phyloP scores from a whole-genome alignment of 345 rosid species.

The Hevea brasiliensis region DNA sequence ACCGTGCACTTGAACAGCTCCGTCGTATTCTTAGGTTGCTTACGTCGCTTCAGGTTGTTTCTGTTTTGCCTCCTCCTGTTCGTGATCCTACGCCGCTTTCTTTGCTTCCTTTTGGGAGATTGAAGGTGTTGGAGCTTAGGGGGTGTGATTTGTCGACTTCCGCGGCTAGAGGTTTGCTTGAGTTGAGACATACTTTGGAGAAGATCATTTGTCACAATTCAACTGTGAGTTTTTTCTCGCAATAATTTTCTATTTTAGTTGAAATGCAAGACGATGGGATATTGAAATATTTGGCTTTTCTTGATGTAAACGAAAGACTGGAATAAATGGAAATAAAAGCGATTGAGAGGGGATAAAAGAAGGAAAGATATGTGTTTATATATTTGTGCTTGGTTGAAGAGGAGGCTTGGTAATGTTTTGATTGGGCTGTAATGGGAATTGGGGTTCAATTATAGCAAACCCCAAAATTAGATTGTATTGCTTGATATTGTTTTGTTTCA shows the following conservation, averaged over 20 bases:
- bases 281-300: not conserved
- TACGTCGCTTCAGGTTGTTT: constrained; percentile 79
- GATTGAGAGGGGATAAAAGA: not conserved
- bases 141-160: constrained; percentile 94
- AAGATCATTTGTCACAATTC: constrained; percentile 93
- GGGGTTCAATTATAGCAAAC: not conserved
- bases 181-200: constrained; percentile 83
- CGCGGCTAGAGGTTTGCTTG: constrained; percentile 86
- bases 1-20: constrained; percentile 94
- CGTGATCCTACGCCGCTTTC: constrained; percentile 93
- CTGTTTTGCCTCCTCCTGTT: constrained; percentile 65
- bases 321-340: not conserved
- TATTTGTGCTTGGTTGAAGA: too few species aligned
- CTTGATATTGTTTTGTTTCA: not conserved
- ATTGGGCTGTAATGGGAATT: not conserved
- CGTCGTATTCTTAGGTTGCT: constrained; percentile 80
- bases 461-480: not conserved
- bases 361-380: too few species aligned
- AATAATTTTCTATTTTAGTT: not conserved
- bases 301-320: not conserved
- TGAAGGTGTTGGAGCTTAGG: constrained; percentile 79
- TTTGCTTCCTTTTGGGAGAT: constrained; percentile 72
- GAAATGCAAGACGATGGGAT: not conserved
- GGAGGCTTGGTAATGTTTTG: not conserved
- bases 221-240: constrained; percentile 55